These are phyloP conservation scores for Ceratobasidium sp. DNA, from an alignment of 1,284 basidiomycete species.

Conservation along the genomic window DNA sequence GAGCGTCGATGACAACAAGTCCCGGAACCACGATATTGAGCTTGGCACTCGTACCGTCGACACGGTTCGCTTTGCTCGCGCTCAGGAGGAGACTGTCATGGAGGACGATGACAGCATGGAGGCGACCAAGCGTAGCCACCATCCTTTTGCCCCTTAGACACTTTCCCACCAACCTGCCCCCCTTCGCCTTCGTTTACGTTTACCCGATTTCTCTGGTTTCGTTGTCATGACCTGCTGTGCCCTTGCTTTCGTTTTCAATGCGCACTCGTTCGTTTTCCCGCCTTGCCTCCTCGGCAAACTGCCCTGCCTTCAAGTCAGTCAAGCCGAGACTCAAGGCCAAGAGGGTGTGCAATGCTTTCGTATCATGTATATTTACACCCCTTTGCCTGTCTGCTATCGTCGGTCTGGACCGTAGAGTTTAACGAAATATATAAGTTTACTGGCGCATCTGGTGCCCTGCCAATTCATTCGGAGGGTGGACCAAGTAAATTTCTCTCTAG, in stretches of 20 bases:
- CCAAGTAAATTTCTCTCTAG: too few relatives aligned
- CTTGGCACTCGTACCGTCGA: conserved; percentile 31
- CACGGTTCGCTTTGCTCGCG: conserved; percentile 27
- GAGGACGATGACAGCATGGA: conserved; percentile 34
- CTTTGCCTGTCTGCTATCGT: conserved; percentile 25
- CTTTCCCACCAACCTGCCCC: background rate
- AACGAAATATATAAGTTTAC: conserved; percentile 15
- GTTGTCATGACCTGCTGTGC: background rate
- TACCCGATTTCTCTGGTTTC: conserved; percentile 1
- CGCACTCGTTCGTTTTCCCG: too few relatives aligned
- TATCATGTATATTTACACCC: background rate
- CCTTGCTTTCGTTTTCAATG: background rate
- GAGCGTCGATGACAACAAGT: conserved; percentile 34
- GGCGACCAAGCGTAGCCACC: conserved; percentile 21
- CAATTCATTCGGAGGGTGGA: too few relatives aligned
- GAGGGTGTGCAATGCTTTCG: background rate
- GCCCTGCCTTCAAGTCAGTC: too few relatives aligned
- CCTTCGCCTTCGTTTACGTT: background rate
- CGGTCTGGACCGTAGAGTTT: conserved; percentile 36
- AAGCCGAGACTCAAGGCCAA: background rate
- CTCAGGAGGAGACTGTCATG: conserved; percentile 20
- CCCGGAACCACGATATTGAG: conserved; percentile 27
- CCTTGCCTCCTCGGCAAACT: too few relatives aligned
- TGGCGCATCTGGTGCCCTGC: too few relatives aligned
- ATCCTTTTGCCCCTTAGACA: conserved; percentile 31